Percentiles rank a stretch among this genome's conserved stretches.
Conservation (phyloP, 768 basidiomycete species). For the Tricholoma sp. region DNA sequence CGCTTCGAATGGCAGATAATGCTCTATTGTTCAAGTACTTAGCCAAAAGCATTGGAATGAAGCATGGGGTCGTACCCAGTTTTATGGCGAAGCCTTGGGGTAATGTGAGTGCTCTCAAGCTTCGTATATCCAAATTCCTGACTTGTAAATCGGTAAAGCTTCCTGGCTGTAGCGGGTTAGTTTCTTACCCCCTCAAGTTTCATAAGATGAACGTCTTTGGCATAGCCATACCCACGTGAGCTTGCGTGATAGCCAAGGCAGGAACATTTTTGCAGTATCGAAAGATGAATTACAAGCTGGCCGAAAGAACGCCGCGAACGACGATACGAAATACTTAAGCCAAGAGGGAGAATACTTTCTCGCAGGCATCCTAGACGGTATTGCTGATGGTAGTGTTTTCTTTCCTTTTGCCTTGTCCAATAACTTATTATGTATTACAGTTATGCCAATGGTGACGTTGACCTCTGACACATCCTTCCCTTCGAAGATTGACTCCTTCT, state of each 20-base stretch:
- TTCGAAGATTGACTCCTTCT: neutral
- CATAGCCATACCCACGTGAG: slow-evolving; percentile 89
- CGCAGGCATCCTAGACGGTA: slow-evolving; percentile 86
- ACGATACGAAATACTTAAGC: slow-evolving; percentile 83
- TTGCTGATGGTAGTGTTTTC: slow-evolving; percentile 72
- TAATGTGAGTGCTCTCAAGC: slow-evolving; percentile 49
- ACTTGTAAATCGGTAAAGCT: slow-evolving; percentile 41
- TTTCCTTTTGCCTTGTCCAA: neutral
- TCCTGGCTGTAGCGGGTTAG: slow-evolving; percentile 91
- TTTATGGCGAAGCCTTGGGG: slow-evolving; percentile 99
- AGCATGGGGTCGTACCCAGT: slow-evolving; percentile 82
- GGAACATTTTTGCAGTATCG: slow-evolving; percentile 75
- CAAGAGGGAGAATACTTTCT: slow-evolving; percentile 87
- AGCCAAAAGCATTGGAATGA: slow-evolving; percentile 90
- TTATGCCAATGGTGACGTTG: slow-evolving; percentile 72
- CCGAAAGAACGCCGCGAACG: slow-evolving; percentile 62
- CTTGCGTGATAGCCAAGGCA: slow-evolving; percentile 59
- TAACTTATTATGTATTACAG: slow-evolving; percentile 26
- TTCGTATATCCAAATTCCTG: neutral
- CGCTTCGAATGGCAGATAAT: slow-evolving; percentile 83
- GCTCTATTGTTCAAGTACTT: slow-evolving; percentile 90
- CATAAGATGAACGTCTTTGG: neutral
- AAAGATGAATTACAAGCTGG: slow-evolving; percentile 58
- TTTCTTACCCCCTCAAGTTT: neutral
- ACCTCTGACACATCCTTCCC: slow-evolving; percentile 4